Percentiles rank a stretch among this genome's conserved stretches.
phyloP scores from a whole-genome alignment of 306 rosid genomes.

The Ammopiptanthus mongolicus region DNA sequence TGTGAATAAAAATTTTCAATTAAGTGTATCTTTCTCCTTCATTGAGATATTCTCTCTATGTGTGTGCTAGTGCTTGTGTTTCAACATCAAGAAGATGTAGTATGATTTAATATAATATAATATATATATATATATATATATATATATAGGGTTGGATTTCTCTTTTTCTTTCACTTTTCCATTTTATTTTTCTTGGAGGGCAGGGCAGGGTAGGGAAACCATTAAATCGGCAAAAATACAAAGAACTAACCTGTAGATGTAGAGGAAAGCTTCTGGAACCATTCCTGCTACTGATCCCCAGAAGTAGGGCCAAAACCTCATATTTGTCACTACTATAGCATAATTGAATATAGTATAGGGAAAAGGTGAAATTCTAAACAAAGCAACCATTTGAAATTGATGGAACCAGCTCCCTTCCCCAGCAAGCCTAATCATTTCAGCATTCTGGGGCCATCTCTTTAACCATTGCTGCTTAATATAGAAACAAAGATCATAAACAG shows the following conservation, averaged over 20 bases:
- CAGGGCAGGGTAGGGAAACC: neutral
- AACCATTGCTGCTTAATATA: constrained; percentile 75
- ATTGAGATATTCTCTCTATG: no score
- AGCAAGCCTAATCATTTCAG: constrained; percentile 86
- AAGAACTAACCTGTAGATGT: constrained; percentile 75
- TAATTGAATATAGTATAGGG: constrained; percentile 97
- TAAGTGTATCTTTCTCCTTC: no score
- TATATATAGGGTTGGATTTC: neutral
- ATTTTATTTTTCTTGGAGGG: neutral
- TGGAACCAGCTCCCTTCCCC: constrained; percentile 93
- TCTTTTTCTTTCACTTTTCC: neutral
- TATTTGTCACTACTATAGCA: constrained; percentile 84
- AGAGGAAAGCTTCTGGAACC: constrained; percentile 96
- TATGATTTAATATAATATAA: neutral
- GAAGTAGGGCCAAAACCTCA: constrained; percentile 93
- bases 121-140: no score
- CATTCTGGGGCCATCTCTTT: constrained; percentile 84
- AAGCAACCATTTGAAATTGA: constrained; percentile 87
- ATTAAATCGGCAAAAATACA: neutral
- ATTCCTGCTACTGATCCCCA: constrained; percentile 94
- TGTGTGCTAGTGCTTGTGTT: no score
- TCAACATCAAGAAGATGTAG: neutral
- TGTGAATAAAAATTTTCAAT: no score
- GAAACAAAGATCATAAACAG: constrained; percentile 6
- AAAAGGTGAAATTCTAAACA: constrained; percentile 91